These are phyloP conservation scores for Penicillium sp. DNA, from an alignment of 2,329 filamentous ascomycete species.

Conservation along the genomic window DNA sequence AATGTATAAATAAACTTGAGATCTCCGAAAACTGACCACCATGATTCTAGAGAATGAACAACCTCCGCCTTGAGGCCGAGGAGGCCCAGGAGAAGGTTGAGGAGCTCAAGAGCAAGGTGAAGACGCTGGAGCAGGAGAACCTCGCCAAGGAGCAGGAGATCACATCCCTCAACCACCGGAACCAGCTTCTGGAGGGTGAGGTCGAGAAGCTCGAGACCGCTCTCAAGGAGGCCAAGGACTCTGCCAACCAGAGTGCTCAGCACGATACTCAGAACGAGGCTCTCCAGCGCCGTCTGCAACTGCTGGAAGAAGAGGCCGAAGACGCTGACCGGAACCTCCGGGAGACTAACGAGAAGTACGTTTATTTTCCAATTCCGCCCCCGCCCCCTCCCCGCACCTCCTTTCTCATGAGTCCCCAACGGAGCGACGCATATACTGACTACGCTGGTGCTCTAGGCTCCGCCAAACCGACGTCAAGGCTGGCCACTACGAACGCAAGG, in stretches of 20 bases:
- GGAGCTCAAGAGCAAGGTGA: conserved; percentile 79
- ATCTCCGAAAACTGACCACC: too few species aligned
- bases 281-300: conserved; percentile 80
- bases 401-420: too few species aligned
- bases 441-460: conserved; percentile 66
- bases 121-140: conserved; percentile 87
- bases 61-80: conserved; percentile 88
- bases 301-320: conserved; percentile 97
- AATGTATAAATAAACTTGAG: too few species aligned
- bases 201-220: conserved; percentile 82
- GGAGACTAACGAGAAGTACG: conserved; percentile 97
- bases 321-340: conserved; percentile 90
- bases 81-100: conserved; percentile 71
- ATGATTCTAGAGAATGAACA: conserved; percentile 86
- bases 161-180: conserved; percentile 91
- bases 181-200: conserved; percentile 77
- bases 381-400: too few species aligned
- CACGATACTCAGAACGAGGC: conserved; percentile 84
- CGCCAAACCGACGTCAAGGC: conserved; percentile 99
- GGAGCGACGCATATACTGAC: too few species aligned
- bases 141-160: conserved; percentile 96
- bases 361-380: too few species aligned
- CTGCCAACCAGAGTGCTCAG: conserved; percentile 70
- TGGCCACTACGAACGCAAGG: conserved; percentile 98
- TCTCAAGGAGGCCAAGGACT: conserved; percentile 79